Evolutionary conservation across 2,329 filamentous ascomycete genomes (phyloP), one percentile per base, ranked within the genome.

Genomic region (Nemania sp.): DNA sequence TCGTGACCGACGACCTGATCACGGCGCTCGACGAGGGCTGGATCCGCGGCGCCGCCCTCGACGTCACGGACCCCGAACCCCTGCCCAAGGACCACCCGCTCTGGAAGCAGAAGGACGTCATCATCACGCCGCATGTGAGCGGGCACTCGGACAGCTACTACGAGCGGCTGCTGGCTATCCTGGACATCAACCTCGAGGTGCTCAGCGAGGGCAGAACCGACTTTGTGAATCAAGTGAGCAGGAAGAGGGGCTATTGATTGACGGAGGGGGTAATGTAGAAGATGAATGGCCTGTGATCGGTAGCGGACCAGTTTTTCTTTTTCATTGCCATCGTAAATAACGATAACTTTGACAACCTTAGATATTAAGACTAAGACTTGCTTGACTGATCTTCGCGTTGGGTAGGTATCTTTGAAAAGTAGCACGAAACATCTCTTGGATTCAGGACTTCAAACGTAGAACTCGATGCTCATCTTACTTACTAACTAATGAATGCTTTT

Each of bases 21-120:
- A 75, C 73, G 1, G 84, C 86, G 0, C 73, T 90, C 18, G 70
- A 77, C 54, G 65, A 67, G 32, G 71, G 68, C 49, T 69, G 60
- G 69, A 70, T 73, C 58, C 62, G 76, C 17, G 88, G 88, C 21
- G 88, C 88, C 0, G 87, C 87, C 1, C 74, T 90, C 48, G 88
- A 90, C 72, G 88, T 90, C 1, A 87, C 87, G 2, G 87, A 90
- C 65, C 88, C 88, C 0, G 88, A 91, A 69, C 88, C 88, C 0
- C 70, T 91, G 64, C 87, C 87, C 0, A 68, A 73, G 15, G 83
- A 85, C 20, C 82, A 87, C 69, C 81, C 85, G 63, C 73, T 91
- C 46, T 91, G 88, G 88, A 79, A 80, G 46, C 76, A 83, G 60
- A 79, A 82, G 21, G 88, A 90, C 72, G 78, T 86, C 17, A 80